A percentile compares a stretch with the other conserved stretches of the same genome.
Evolutionary conservation across 176 grass and related monocot genomes (phyloP).

Genomic region (Oryza coarctata): DNA sequence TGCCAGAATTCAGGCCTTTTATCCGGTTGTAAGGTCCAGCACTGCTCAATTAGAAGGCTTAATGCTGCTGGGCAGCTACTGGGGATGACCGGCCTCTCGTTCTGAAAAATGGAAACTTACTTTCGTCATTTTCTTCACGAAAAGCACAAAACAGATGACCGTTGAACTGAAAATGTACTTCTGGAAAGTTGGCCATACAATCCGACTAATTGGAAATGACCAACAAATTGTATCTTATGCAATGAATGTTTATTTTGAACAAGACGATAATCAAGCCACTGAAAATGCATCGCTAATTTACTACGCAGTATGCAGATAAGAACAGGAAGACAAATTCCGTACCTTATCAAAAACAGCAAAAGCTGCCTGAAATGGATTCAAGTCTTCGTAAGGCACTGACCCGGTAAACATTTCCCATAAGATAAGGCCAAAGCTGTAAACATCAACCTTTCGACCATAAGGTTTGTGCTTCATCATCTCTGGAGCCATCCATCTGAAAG

Average conservation of each 20-base stretch:
- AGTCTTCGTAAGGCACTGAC: constrained; percentile 67
- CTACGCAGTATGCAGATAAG: background rate
- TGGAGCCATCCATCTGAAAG: constrained; percentile 98
- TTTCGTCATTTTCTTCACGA: background rate
- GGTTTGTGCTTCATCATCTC: constrained; percentile 79
- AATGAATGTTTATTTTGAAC: constrained; percentile 13
- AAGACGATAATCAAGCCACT: background rate
- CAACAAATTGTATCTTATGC: background rate
- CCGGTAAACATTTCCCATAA: constrained; percentile 93
- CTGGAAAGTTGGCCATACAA: constrained; percentile 14
- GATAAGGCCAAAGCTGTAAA: constrained; percentile 94
- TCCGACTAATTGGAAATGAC: background rate
- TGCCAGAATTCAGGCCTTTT: constrained; percentile 93
- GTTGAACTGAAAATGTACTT: background rate
- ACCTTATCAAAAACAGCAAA: constrained; percentile 98
- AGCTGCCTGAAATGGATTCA: constrained; percentile 87
- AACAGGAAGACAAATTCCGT: constrained; percentile 9
- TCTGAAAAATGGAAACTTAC: constrained; percentile 62
- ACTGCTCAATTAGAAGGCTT: constrained; percentile 74
- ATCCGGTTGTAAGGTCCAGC: constrained; percentile 63
- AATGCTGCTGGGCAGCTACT: constrained; percentile 58
- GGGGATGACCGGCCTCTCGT: constrained; percentile 81
- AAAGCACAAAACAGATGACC: background rate
- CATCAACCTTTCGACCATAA: constrained; percentile 87
- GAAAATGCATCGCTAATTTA: background rate